Evolutionary conservation across 2,329 filamentous ascomycete genomes (phyloP).

Genomic region (Alternaria atra): DNA sequence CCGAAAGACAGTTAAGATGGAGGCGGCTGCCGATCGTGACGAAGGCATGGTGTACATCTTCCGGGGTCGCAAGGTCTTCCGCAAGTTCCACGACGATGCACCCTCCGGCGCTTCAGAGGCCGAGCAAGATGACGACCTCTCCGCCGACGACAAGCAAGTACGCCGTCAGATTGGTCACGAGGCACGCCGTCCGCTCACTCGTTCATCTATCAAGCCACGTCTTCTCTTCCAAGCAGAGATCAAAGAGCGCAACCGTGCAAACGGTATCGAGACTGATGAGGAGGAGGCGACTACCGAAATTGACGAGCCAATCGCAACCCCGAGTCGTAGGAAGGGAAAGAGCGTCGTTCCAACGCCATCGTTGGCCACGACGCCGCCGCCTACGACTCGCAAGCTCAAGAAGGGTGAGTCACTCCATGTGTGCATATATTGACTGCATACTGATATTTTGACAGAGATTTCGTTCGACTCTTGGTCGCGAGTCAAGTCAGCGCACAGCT

Average conservation of each 20-base stretch:
- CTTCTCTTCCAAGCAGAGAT: constrained; percentile 71
- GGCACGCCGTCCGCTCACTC: constrained; percentile 64
- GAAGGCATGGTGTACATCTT: constrained; percentile 81
- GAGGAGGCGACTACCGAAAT: constrained; percentile 68
- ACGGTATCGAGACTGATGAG: constrained; percentile 59
- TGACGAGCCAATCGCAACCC: constrained; percentile 47
- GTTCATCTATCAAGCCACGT: constrained; percentile 75
- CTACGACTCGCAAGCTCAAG: constrained; percentile 68
- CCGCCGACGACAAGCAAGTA: constrained; percentile 52
- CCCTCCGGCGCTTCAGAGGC: constrained; percentile 47
- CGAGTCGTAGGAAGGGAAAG: constrained; percentile 45
- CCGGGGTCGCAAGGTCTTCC: constrained; percentile 81
- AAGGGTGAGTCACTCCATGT: constrained; percentile 57
- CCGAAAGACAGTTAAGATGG: constrained; percentile 66
- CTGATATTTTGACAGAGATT: constrained; percentile 32
- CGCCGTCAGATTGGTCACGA: constrained; percentile 48
- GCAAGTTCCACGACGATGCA: constrained; percentile 65
- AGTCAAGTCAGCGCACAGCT: constrained; percentile 61
- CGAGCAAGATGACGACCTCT: constrained; percentile 39
- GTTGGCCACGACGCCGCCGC: constrained; percentile 59
- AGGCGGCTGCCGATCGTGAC: constrained; percentile 69
- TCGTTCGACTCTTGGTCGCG: constrained; percentile 73
- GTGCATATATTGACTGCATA: not conserved
- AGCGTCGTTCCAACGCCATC: constrained; percentile 63
- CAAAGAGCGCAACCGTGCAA: constrained; percentile 54